Conservation (phyloP, 2,329 filamentous ascomycete species). For the Zelopaecilomyces penicillatus region DNA sequence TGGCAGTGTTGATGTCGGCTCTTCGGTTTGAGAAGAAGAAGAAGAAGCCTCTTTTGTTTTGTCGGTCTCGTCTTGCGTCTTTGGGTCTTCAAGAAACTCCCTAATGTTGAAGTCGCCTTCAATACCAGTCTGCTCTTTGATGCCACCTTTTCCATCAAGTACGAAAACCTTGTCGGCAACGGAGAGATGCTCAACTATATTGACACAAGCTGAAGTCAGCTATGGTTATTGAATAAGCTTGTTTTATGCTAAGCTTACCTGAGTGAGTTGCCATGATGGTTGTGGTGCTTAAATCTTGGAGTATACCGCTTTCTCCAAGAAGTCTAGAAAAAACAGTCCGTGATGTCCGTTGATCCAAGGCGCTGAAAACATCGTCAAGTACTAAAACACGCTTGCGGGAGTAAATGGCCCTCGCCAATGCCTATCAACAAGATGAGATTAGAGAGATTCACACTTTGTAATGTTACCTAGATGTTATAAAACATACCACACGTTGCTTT, state of each 20-base stretch:
- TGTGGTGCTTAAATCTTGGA: not conserved
- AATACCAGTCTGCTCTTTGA: not conserved
- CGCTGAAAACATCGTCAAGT: constrained; percentile 8
- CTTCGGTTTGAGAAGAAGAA: too few species aligned
- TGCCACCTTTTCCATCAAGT: not conserved
- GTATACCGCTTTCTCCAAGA: not conserved
- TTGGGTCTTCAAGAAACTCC: not conserved
- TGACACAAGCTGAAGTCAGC: not conserved
- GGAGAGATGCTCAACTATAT: not conserved
- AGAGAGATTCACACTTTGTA: not conserved
- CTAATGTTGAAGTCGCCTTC: too few species aligned
- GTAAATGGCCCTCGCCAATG: constrained; percentile 35
- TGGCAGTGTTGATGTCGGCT: not conserved
- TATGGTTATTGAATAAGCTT: not conserved
- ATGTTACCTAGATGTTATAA: constrained; percentile 6
- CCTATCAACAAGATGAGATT: constrained; percentile 8
- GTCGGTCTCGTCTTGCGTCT: not conserved
- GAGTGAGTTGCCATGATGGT: constrained; percentile 1
- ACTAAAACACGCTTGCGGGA: constrained; percentile 22
- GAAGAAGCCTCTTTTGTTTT: not conserved
- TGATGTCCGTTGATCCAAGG: not conserved
- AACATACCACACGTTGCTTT: constrained; percentile 22
- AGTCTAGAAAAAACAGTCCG: not conserved
- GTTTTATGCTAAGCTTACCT: not conserved
- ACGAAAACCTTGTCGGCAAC: not conserved